Conservation (phyloP, 768 basidiomycete genomes). For the Podaxis carcinomalis region DNA sequence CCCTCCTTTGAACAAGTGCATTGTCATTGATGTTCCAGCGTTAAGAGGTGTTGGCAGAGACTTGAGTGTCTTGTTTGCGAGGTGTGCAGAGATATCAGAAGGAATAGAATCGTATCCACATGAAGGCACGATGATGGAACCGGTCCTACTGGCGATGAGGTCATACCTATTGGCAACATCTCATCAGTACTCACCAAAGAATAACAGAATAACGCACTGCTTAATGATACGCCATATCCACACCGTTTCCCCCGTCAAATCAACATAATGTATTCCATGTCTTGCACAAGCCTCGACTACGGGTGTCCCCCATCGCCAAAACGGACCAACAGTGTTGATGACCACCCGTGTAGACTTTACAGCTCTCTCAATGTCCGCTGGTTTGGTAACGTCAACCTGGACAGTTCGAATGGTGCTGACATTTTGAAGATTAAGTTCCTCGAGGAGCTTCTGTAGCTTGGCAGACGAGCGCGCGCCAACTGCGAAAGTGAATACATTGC, state of each 20-base stretch:
- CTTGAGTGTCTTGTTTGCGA: slow-evolving; percentile 69
- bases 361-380: slow-evolving; percentile 46
- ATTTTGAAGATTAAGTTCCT: slow-evolving; percentile 39
- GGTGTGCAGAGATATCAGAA: slow-evolving; percentile 63
- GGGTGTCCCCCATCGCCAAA: slow-evolving; percentile 64
- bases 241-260: slow-evolving; percentile 70
- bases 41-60: slow-evolving; percentile 22
- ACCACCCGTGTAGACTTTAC: slow-evolving; percentile 62
- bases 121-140: slow-evolving; percentile 73
- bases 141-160: slow-evolving; percentile 63
- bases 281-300: slow-evolving; percentile 72
- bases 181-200: slow-evolving; percentile 1
- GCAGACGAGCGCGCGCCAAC: slow-evolving; percentile 64
- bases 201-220: slow-evolving; percentile 20
- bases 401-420: slow-evolving; percentile 35
- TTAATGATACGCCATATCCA: slow-evolving; percentile 67
- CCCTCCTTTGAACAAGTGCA: slow-evolving; percentile 41
- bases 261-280: slow-evolving; percentile 79
- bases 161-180: slow-evolving; percentile 47
- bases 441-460: slow-evolving; percentile 53
- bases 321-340: slow-evolving; percentile 77
- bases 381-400: slow-evolving; percentile 56
- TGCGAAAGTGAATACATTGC: slow-evolving; percentile 56
- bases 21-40: slow-evolving; percentile 55
- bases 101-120: slow-evolving; percentile 80